Evolutionary conservation across 2,329 filamentous ascomycete species (phyloP), one percentile per base, ranked within the genome.

Genomic region (Hymenoscyphus fraxineus): DNA sequence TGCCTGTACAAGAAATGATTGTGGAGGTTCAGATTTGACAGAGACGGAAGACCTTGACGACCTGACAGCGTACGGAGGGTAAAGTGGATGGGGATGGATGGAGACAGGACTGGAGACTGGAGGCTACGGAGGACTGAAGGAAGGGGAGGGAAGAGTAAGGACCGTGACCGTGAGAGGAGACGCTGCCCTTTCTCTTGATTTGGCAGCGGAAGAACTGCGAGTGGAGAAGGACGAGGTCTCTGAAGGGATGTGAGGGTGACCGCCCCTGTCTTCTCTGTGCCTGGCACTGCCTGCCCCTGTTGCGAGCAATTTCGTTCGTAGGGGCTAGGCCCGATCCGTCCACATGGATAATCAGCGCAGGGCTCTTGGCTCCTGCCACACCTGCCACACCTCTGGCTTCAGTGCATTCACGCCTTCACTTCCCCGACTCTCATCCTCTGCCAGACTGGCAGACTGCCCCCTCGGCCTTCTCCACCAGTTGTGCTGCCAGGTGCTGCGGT

Each of bases 1-100:
- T 67, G 64, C 64, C 66, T 65, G n/a, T 40, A 58, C 47, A 60
- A 64, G 47, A 54, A 54, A 54, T 54, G 47, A 51, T 51, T 19
- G 44, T 47, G n/a, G 44, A 51, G 44, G 44, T 51, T 6, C n/a
- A 13, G 22, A 22, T 22, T 16, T 12, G 44, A 22, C 19, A 51
- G 9, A 19, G 47, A 12, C 19, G 2, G 44, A 27, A 27, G 19
- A 54, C 22, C 47, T 54, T 10, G 47, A 54, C 22, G 22, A 54
- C 47, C 47, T 54, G 47, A 54, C 47, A 35, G 35, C n/a, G n/a
- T n/a, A n/a, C n/a, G n/a, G n/a, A n/a, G n/a, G 7, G 35, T 6
- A 35, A 10, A 35, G 35, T 35, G 35, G 35, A 10, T 35, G 27
- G 27, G 3, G 22, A 3, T 1, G 32, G 4, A 2, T 35, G 35